phyloP scores from a whole-genome alignment of 257 asterid species.

The Solanum dulcamara region DNA sequence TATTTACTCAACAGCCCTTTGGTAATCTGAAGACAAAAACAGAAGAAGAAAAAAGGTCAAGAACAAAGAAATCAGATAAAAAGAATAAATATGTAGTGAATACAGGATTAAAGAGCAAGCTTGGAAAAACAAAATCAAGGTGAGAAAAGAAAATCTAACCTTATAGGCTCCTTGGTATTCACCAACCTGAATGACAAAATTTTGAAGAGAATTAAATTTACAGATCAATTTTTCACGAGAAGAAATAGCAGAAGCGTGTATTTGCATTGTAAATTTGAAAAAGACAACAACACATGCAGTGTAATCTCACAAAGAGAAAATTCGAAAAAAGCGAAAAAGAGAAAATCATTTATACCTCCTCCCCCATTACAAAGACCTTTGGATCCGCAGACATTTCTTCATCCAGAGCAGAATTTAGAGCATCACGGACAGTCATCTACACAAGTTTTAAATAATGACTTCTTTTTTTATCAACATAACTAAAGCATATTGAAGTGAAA shows the following conservation, averaged over 20 bases:
- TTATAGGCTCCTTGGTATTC: conserved; percentile 98
- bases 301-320: not conserved
- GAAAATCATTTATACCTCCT: conserved; percentile 51
- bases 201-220: not conserved
- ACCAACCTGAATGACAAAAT: conserved; percentile 55
- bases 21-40: conserved; percentile 39
- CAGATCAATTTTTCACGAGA: not conserved
- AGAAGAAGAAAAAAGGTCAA: not conserved
- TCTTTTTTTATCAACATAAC: not conserved
- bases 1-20: conserved; percentile 83
- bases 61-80: not conserved
- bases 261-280: not conserved
- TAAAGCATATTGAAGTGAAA: not conserved
- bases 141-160: conserved; percentile 30
- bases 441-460: not conserved
- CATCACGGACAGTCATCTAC: conserved; percentile 93
- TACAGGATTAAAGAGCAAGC: not conserved
- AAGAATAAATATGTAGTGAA: not conserved
- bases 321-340: not conserved
- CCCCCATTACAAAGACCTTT: conserved; percentile 81
- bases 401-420: conserved; percentile 83
- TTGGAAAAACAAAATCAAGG: not conserved
- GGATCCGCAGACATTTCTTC: conserved; percentile 99
- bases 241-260: not conserved
- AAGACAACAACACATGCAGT: too few relatives aligned